Conservation (phyloP, 176 grass and related monocot genomes). For the Neostapfia colusana region DNA sequence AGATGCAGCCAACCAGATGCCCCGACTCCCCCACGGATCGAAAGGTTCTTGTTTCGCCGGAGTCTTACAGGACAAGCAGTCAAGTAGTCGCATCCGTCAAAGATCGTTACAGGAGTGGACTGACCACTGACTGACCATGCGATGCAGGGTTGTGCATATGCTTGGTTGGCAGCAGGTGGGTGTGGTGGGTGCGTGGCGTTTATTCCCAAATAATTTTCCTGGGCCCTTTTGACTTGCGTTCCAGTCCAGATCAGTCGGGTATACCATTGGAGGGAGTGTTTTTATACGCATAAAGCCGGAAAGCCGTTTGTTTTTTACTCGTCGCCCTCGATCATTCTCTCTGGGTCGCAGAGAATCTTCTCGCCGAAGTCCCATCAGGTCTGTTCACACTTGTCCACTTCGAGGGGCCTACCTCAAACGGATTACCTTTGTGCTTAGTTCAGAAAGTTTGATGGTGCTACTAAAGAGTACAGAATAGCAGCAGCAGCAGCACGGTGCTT, state of each 20-base stretch:
- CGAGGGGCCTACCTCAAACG: not conserved
- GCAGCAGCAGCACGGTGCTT: not conserved
- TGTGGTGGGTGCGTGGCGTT: constrained; percentile 22
- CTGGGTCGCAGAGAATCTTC: constrained; percentile 33
- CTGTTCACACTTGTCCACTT: constrained; percentile 36
- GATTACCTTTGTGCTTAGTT: constrained; percentile 23
- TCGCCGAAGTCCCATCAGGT: not conserved
- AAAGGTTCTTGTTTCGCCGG: no score
- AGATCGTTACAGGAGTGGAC: constrained; percentile 43
- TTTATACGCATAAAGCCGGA: constrained; percentile 7
- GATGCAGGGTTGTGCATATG: not conserved
- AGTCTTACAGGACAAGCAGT: not conserved
- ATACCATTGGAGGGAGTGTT: not conserved
- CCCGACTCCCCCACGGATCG: no score
- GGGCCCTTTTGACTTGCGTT: constrained; percentile 34
- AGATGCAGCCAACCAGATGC: not conserved
- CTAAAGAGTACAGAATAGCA: not conserved
- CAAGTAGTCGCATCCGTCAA: constrained; percentile 1
- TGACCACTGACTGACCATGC: constrained; percentile 25
- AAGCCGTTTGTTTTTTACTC: not conserved
- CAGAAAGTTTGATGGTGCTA: not conserved
- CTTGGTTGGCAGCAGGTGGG: constrained; percentile 30
- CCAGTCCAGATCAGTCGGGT: not conserved
- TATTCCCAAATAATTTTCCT: constrained; percentile 27
- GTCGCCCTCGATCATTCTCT: not conserved